Evolutionary conservation across 2,329 filamentous ascomycete species (phyloP).

Genomic region (Bipolaris gigantea): DNA sequence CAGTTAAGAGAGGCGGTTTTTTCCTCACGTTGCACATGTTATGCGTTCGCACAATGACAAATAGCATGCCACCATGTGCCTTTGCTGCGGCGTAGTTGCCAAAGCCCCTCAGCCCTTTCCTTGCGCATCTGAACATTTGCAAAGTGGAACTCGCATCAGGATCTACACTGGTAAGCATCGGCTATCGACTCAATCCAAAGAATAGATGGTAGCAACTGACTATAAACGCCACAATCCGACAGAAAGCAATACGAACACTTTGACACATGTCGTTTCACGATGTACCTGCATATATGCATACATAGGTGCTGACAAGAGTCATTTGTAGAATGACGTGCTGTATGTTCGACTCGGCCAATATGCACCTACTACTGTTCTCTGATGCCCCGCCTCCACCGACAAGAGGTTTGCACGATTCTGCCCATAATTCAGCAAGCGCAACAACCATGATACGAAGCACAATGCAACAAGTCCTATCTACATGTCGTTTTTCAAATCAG

Average conservation of each 20-base stretch:
- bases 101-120: not conserved
- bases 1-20: not conserved
- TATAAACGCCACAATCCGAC: not conserved
- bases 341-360: not conserved
- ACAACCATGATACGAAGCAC: too few relatives aligned
- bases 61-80: not conserved
- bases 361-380: not conserved
- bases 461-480: too few relatives aligned
- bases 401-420: not conserved
- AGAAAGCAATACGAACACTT: not conserved
- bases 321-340: not conserved
- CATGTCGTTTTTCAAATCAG: not conserved
- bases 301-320: not conserved
- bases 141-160: not conserved
- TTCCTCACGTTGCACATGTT: not conserved
- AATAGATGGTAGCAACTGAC: not conserved
- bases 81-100: not conserved
- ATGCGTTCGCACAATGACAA: not conserved
- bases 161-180: constrained; percentile 3
- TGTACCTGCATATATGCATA: not conserved
- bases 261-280: not conserved
- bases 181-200: not conserved
- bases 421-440: not conserved
- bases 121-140: not conserved
- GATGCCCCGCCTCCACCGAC: not conserved